Conservation (phyloP, 345 rosid genomes). For the Eucalyptus erythrocorys region DNA sequence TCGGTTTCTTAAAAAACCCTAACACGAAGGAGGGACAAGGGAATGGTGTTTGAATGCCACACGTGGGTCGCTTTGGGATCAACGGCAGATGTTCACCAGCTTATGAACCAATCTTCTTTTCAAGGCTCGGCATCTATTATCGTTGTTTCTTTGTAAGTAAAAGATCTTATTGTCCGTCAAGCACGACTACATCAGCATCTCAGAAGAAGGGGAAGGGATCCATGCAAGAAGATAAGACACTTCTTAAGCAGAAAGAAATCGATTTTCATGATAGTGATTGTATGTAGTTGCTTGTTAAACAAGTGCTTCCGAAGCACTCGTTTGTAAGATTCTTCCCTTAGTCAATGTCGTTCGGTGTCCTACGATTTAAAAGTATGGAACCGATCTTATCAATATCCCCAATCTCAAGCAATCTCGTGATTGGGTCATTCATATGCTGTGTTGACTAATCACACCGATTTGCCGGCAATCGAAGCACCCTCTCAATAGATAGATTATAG, state of each 20-base stretch:
- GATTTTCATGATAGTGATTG: not conserved
- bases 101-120: not conserved
- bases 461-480: accelerated
- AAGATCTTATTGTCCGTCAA: no score
- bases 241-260: not conserved
- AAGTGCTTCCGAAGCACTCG: not conserved
- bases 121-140: not conserved
- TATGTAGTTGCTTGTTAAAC: not conserved
- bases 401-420: not conserved
- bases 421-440: not conserved
- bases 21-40: not conserved
- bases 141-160: not conserved
- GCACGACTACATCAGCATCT: no score
- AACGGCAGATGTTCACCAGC: not conserved
- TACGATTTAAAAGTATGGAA: not conserved
- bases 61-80: not conserved
- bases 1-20: not conserved
- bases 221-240: not conserved
- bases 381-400: not conserved
- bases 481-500: not conserved
- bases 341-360: not conserved
- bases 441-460: not conserved
- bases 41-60: not conserved
- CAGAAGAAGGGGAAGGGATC: not conserved
- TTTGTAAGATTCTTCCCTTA: not conserved